Evolutionary conservation across 2,329 filamentous ascomycete species (phyloP).

Genomic region (Ceratocystis destructans): DNA sequence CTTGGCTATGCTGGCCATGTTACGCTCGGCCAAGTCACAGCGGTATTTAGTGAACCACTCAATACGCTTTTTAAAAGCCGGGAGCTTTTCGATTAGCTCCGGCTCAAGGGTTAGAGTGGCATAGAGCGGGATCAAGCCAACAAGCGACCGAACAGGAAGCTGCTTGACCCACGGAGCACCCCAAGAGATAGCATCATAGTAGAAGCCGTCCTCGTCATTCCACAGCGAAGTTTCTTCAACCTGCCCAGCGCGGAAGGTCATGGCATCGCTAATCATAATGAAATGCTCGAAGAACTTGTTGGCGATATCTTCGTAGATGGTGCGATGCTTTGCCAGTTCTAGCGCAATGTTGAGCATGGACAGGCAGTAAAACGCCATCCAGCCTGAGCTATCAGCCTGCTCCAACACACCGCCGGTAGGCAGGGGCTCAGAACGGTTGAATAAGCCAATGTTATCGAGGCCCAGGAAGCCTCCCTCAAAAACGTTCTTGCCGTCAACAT

Average conservation of each 20-base stretch:
- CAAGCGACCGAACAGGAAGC: slow-evolving; percentile 78
- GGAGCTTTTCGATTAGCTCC: slow-evolving; percentile 81
- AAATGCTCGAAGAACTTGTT: slow-evolving; percentile 99
- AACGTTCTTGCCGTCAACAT: slow-evolving; percentile 86
- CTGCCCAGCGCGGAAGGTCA: slow-evolving; percentile 64
- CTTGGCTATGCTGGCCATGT: slow-evolving; percentile 84
- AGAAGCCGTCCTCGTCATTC: slow-evolving; percentile 95
- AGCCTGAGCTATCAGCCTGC: slow-evolving; percentile 93
- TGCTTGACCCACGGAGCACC: slow-evolving; percentile 88
- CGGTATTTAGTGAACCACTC: slow-evolving; percentile 90
- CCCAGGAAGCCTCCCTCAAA: slow-evolving; percentile 95
- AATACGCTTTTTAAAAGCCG: slow-evolving; percentile 81
- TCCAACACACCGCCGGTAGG: slow-evolving; percentile 88
- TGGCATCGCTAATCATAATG: slow-evolving; percentile 92
- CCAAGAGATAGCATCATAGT: slow-evolving; percentile 96
- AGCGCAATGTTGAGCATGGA: slow-evolving; percentile 95
- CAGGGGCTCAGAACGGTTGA: slow-evolving; percentile 90
- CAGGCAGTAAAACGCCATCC: slow-evolving; percentile 97
- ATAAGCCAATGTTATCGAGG: slow-evolving; percentile 91
- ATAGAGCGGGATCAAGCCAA: slow-evolving; percentile 86
- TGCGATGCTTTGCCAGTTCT: slow-evolving; percentile 85
- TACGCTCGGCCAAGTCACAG: slow-evolving; percentile 75
- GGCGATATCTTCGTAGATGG: slow-evolving; percentile 91
- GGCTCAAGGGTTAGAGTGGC: slow-evolving; percentile 86
- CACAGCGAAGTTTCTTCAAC: slow-evolving; percentile 72